Evolutionary conservation across 1,284 basidiomycete species (phyloP).

Genomic region (Vanrija pseudolonga): DNA sequence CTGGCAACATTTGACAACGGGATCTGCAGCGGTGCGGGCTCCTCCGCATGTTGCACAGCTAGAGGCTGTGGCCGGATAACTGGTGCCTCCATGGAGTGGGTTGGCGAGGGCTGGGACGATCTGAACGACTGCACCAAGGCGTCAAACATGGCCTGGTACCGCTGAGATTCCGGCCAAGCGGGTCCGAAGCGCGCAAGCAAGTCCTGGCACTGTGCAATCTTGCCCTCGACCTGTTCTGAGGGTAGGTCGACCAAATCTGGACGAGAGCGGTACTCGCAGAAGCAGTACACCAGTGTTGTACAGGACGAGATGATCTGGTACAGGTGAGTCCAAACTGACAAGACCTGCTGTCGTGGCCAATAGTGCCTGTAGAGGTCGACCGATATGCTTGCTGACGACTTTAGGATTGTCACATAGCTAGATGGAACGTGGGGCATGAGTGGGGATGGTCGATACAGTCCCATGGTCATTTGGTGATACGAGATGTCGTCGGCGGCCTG

Average conservation of each 20-base stretch:
- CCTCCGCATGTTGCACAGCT: too few relatives aligned
- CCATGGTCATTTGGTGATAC: slow-evolving; percentile 12
- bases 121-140: neutral
- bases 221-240: neutral
- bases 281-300: slow-evolving; percentile 8
- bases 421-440: slow-evolving; percentile 10
- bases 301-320: slow-evolving; percentile 9
- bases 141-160: neutral
- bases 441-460: slow-evolving; percentile 9
- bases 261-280: slow-evolving; percentile 1
- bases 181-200: neutral
- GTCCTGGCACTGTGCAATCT: neutral
- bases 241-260: slow-evolving; percentile 3
- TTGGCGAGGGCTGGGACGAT: too few relatives aligned
- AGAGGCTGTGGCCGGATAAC: too few relatives aligned
- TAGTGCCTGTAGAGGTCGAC: slow-evolving; percentile 13
- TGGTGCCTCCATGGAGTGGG: too few relatives aligned
- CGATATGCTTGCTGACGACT: slow-evolving; percentile 1
- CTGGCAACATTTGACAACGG: too few relatives aligned
- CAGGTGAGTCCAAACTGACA: slow-evolving; percentile 8
- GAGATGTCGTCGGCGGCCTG: slow-evolving; percentile 10
- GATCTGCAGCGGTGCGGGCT: too few relatives aligned
- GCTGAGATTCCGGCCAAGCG: neutral
- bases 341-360: neutral
- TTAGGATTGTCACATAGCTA: neutral